phyloP scores from a whole-genome alignment of 2,329 filamentous ascomycete species.

The Aspergillus pseudoterreus region DNA sequence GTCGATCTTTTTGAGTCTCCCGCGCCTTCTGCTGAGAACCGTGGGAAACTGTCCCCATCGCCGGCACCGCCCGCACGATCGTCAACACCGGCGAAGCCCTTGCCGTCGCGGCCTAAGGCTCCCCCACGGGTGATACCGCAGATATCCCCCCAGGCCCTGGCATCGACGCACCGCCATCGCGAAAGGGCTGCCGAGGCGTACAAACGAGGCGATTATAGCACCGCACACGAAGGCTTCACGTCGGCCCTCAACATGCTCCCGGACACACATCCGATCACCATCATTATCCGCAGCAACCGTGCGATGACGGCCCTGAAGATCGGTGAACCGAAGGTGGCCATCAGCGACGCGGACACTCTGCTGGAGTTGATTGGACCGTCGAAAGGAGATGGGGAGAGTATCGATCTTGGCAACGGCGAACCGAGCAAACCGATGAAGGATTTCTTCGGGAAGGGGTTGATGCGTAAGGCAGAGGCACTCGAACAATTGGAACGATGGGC shows the following conservation, averaged over 20 bases:
- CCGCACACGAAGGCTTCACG: conserved; percentile 79
- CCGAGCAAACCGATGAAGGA: conserved; percentile 82
- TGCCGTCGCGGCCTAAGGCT: conserved; percentile 45
- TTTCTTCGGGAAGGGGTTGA: conserved; percentile 88
- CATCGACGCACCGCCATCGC: conserved; percentile 73
- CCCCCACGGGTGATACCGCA: conserved; percentile 55
- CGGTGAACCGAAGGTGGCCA: conserved; percentile 82
- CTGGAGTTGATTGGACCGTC: conserved; percentile 74
- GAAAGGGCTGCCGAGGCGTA: conserved; percentile 81
- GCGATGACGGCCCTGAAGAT: conserved; percentile 87
- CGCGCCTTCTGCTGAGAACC: conserved; percentile 24
- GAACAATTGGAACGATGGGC: conserved; percentile 94
- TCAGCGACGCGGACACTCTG: conserved; percentile 78
- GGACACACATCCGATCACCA: conserved; percentile 72
- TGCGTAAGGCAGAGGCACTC: conserved; percentile 90
- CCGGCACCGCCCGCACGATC: conserved; percentile 35
- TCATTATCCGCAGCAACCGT: conserved; percentile 87
- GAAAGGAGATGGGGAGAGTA: conserved; percentile 74
- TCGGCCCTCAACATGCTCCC: conserved; percentile 73
- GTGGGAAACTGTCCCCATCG: conserved; percentile 29
- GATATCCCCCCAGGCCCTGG: conserved; percentile 65
- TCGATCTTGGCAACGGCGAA: conserved; percentile 63
- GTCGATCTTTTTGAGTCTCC: conserved; percentile 62
- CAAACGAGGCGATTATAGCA: conserved; percentile 87
- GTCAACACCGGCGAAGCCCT: conserved; percentile 43